Evolutionary conservation across 192 early-diverging fungal species (phyloP), one percentile per base, ranked within the genome.

Genomic region (Backusella parvicylindrica): DNA sequence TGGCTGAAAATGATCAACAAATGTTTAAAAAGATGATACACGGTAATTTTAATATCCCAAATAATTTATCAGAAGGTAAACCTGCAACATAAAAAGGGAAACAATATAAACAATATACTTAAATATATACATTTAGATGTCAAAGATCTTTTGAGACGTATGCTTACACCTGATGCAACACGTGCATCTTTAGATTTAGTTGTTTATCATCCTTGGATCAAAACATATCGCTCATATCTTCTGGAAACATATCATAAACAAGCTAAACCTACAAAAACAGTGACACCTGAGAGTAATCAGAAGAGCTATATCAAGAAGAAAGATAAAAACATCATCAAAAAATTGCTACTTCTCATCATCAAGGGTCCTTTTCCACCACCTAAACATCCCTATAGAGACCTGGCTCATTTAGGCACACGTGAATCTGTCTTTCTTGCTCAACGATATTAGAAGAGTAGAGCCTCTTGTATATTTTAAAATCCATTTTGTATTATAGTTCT

Each of bases 141-240:
- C 21, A 82, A 82, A 23, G 81, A 82, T 76, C 41, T 82, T 15
- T 71, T 82, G 23, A 65, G 60, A 28, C 71, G 77, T 4, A 75
- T 79, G 77, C 37, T 82, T 53, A 77, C 81, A 30, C 81, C 81
- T 6, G 77, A 79, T 43, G 12, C 31, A 16, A 73, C 73, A 16
- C 63, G 81, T 31, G 81, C 81, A n/a, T 78, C 76, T 30, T 60
- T 82, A 16, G 81, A 82, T 68, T 53, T 82, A 16, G 50, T 82
- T 26, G 64, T 78, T 2, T 79, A 79, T 63, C 81, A 82, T 41
- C 81, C 77, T 38, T 82, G 81, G 81, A 47, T 82, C 8, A 82
- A 82, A 35, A 31, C 74, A 35, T 75, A 82, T 33, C 40, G 60
- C 7, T 36, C 70, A 16, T n/a, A 28, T 56, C 68, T n/a, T 32